Percentiles rank a stretch among this genome's conserved stretches.
Conservation (phyloP, 371 early-diverging fungal genomes). For the Blastocladiella emersonii region DNA sequence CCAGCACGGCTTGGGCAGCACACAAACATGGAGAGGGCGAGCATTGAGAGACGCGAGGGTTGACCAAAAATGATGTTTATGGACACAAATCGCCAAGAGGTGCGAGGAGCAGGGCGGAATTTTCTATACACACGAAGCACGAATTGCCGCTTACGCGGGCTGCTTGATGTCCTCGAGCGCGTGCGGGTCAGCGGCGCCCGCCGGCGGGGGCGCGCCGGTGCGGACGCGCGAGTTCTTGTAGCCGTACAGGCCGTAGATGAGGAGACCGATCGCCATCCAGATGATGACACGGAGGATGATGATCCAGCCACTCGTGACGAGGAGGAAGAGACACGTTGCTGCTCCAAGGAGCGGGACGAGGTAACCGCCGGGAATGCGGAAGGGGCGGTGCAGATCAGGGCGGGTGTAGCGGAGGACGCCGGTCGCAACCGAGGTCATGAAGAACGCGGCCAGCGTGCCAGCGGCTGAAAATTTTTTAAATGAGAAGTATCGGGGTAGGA, state of each 20-base stretch:
- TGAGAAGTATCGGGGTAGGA: too few relatives aligned
- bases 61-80: too few relatives aligned
- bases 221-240: neutral
- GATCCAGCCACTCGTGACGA: slow-evolving; percentile 40
- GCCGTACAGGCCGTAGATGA: slow-evolving; percentile 1
- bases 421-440: slow-evolving; percentile 2
- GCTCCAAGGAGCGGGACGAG: neutral
- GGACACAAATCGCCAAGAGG: too few relatives aligned
- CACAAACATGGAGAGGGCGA: too few relatives aligned
- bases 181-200: neutral
- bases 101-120: too few relatives aligned
- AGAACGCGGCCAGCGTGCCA: slow-evolving; percentile 15
- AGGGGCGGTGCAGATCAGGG: slow-evolving; percentile 6
- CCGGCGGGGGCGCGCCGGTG: neutral
- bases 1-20: too few relatives aligned
- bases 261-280: slow-evolving; percentile 5
- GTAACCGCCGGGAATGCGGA: slow-evolving; percentile 5
- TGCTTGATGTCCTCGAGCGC: too few relatives aligned
- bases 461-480: too few relatives aligned
- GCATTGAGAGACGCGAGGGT: too few relatives aligned
- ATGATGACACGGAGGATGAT: slow-evolving; percentile 35
- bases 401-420: slow-evolving; percentile 2
- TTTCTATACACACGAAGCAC: too few relatives aligned
- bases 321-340: slow-evolving; percentile 54
- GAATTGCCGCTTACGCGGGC: too few relatives aligned